A percentile compares a stretch with the other conserved stretches of the same genome.
Conservation (phyloP, 768 basidiomycete genomes). For the Gautieria morchelliformis region DNA sequence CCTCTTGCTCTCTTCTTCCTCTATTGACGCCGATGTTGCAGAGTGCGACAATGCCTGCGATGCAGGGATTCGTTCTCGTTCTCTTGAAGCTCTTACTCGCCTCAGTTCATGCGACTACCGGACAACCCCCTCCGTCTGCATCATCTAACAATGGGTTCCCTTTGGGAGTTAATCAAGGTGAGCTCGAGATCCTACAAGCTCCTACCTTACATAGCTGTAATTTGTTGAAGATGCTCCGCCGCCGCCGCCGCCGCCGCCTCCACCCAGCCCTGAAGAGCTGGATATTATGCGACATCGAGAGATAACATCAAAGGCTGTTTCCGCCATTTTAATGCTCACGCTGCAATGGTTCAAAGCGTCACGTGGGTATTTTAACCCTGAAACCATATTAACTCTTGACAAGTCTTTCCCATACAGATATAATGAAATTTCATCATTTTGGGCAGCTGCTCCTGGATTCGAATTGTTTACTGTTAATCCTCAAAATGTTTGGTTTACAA, state of each 20-base stretch:
- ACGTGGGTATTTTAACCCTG: conserved; percentile 45
- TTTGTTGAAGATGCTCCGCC: not conserved
- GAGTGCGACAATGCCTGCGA: conserved; percentile 73
- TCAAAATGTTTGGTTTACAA: conserved; percentile 98
- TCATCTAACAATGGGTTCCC: conserved; percentile 59
- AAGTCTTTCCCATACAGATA: conserved; percentile 41
- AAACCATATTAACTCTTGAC: not conserved
- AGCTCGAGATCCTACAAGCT: conserved; percentile 13
- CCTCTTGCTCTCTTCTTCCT: not conserved
- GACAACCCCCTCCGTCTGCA: conserved; percentile 55
- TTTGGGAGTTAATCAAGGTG: conserved; percentile 58
- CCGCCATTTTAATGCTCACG: conserved; percentile 81
- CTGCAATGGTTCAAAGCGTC: conserved; percentile 99
- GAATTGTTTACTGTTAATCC: conserved; percentile 83
- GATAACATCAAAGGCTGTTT: conserved; percentile 94
- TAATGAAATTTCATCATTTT: conserved; percentile 97
- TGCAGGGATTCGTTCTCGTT: conserved; percentile 89
- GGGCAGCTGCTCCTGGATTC: conserved; percentile 94
- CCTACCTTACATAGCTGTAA: not conserved
- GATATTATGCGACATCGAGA: conserved; percentile 94
- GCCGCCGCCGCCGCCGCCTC: conserved; percentile 50
- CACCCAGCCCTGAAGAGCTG: conserved; percentile 79
- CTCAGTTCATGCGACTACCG: conserved; percentile 70
- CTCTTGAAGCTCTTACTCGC: conserved; percentile 87
- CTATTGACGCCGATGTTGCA: conserved; percentile 22